Percentiles rank a stretch among this genome's conserved stretches.
Evolutionary conservation across 176 grass and related monocot genomes (phyloP).

Genomic region (Raddia distichophylla): DNA sequence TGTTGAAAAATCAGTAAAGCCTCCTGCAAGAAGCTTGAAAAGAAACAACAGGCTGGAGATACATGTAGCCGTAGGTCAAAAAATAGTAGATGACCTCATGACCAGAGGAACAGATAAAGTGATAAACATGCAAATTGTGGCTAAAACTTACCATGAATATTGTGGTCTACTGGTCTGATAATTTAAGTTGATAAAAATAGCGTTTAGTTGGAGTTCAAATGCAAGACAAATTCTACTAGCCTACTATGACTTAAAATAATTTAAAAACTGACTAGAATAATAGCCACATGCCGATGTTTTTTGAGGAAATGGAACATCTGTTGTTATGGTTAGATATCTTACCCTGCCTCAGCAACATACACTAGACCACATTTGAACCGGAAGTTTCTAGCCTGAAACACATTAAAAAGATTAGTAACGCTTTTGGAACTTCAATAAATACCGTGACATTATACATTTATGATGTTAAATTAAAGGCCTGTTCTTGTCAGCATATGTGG

Average conservation of each 20-base stretch:
- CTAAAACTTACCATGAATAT: slow-evolving; percentile 11
- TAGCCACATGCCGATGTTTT: not conserved
- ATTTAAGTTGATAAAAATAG: slow-evolving; percentile 1
- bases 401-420: slow-evolving; percentile 20
- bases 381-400: slow-evolving; percentile 94
- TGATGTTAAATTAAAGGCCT: not conserved
- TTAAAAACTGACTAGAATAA: slow-evolving; percentile 8
- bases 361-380: slow-evolving; percentile 99
- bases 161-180: not conserved
- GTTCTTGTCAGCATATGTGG: too few relatives aligned
- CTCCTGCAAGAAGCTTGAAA: slow-evolving; percentile 11
- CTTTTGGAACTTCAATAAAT: not conserved
- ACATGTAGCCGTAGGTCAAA: not conserved
- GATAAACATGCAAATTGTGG: not conserved
- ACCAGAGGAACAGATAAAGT: slow-evolving; percentile 8
- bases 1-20: slow-evolving; percentile 16
- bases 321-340: slow-evolving; percentile 40
- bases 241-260: slow-evolving; percentile 1
- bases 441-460: slow-evolving; percentile 1
- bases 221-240: slow-evolving; percentile 9
- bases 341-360: slow-evolving; percentile 98
- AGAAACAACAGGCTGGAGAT: not conserved
- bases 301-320: slow-evolving; percentile 35
- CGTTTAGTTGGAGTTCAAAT: slow-evolving; percentile 6
- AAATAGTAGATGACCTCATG: not conserved